Percentiles rank a stretch among this genome's conserved stretches.
These are phyloP conservation scores for Zhuliangozyma blackwelliae DNA, from an alignment of 1,139 yeast species.

Conservation along the genomic window DNA sequence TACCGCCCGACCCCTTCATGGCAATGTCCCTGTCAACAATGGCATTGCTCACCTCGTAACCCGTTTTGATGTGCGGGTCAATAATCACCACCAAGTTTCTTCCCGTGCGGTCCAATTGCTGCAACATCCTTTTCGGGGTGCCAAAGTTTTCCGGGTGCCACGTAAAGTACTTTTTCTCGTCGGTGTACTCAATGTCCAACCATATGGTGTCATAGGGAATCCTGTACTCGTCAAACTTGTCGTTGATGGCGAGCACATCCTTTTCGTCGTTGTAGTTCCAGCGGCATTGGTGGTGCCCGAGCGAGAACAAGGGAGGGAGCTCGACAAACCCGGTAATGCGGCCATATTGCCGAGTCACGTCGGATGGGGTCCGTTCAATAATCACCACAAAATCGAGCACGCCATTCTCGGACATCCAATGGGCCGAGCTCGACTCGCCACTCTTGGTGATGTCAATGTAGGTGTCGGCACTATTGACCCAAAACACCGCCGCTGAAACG, in stretches of 20 bases:
- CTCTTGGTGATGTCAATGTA: conserved; percentile 66
- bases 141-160: conserved; percentile 81
- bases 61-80: conserved; percentile 85
- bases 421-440: conserved; percentile 43
- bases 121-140: conserved; percentile 64
- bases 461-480: conserved; percentile 94
- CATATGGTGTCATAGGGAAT: conserved; percentile 93
- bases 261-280: conserved; percentile 93
- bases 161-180: conserved; percentile 80
- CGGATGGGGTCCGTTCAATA: conserved; percentile 57
- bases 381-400: conserved; percentile 70
- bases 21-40: conserved; percentile 34
- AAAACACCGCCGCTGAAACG: conserved; percentile 71
- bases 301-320: conserved; percentile 75
- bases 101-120: conserved; percentile 62
- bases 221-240: conserved; percentile 63
- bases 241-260: conserved; percentile 70
- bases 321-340: conserved; percentile 67
- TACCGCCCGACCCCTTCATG: conserved; percentile 36
- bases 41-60: conserved; percentile 59
- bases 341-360: conserved; percentile 62
- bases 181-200: conserved; percentile 93
- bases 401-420: conserved; percentile 95
- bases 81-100: conserved; percentile 80
- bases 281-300: conserved; percentile 94